phyloP scores from a whole-genome alignment of 306 rosid genomes.

The Vachellia pachyceras region DNA sequence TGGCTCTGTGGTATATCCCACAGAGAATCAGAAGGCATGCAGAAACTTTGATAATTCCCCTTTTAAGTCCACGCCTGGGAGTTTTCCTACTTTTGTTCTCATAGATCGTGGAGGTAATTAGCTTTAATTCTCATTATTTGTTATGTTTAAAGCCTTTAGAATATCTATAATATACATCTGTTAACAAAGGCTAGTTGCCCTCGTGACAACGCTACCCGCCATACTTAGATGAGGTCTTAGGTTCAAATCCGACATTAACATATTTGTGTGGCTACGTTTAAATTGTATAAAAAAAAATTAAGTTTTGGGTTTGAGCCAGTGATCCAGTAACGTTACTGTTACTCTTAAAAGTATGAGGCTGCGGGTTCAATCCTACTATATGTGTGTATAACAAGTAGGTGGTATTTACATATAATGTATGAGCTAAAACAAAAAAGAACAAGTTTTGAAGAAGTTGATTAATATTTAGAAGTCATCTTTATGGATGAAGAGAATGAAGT shows the following conservation, averaged over 20 bases:
- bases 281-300: background rate
- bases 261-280: background rate
- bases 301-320: background rate
- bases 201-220: no score
- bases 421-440: no score
- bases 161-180: background rate
- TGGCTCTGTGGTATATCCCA: slow-evolving; percentile 77
- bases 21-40: slow-evolving; percentile 81
- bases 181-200: no score
- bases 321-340: background rate
- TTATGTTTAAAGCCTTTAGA: background rate
- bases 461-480: no score
- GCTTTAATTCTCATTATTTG: background rate
- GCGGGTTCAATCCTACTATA: background rate
- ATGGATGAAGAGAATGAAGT: background rate
- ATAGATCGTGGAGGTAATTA: slow-evolving; percentile 89
- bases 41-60: slow-evolving; percentile 62
- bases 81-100: slow-evolving; percentile 79
- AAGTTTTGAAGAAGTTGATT: no score
- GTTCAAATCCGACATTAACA: no score
- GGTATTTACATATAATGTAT: no score
- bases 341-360: background rate
- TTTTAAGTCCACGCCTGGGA: slow-evolving; percentile 73
- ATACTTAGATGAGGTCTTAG: no score
- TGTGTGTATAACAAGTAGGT: no score